Evolutionary conservation across 1,284 basidiomycete species (phyloP).

Genomic region (Microbotryum intermedium): DNA sequence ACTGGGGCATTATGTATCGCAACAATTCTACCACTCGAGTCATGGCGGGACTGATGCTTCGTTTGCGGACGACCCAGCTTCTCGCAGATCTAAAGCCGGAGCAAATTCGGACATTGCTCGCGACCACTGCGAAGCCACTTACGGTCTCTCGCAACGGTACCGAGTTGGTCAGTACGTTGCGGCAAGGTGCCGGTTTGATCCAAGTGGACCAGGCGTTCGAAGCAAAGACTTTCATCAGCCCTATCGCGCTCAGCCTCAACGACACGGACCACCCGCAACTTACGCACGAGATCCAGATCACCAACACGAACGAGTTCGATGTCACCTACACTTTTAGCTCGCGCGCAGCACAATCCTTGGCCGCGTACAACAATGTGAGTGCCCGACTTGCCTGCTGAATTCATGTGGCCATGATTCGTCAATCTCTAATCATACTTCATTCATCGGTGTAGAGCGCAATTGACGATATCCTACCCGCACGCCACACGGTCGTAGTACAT

Average conservation of each 20-base stretch:
- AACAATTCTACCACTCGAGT: too few species aligned
- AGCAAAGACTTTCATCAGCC: constrained; percentile 50
- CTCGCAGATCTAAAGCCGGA: constrained; percentile 41
- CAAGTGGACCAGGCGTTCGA: constrained; percentile 56
- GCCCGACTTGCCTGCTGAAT: too few species aligned
- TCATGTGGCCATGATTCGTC: too few species aligned
- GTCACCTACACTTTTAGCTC: constrained; percentile 7
- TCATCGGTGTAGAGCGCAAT: not conserved
- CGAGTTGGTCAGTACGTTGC: not conserved
- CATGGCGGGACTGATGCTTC: too few species aligned
- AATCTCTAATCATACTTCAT: too few species aligned
- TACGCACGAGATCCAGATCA: constrained; percentile 41
- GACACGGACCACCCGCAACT: constrained; percentile 55
- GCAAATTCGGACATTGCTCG: constrained; percentile 48
- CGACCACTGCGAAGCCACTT: constrained; percentile 52
- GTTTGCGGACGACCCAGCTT: too few species aligned
- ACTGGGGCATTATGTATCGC: too few species aligned
- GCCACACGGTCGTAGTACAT: not conserved
- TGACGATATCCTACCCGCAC: constrained; percentile 10
- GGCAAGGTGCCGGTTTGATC: constrained; percentile 49
- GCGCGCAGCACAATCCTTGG: constrained; percentile 1
- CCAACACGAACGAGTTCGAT: constrained; percentile 10
- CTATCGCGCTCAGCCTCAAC: constrained; percentile 56
- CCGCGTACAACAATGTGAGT: too few species aligned
- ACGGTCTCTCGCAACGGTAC: constrained; percentile 35